Evolutionary conservation across 2,329 filamentous ascomycete species (phyloP).

Genomic region (Pseudogymnoascus sp.): DNA sequence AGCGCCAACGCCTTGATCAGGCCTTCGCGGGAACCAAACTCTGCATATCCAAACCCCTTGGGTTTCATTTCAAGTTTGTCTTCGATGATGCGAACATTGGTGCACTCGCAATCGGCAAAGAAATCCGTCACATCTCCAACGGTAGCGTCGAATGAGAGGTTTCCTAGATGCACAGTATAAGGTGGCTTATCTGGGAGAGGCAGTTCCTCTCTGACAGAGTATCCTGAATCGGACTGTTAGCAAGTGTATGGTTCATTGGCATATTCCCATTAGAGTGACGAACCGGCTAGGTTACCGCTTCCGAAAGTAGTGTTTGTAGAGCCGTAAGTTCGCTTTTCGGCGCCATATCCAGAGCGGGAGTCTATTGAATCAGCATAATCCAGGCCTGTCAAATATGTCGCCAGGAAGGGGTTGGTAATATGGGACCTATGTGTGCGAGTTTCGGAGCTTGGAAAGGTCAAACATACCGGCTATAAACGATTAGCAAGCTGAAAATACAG

Average conservation of each 20-base stretch:
- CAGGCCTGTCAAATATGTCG: background rate
- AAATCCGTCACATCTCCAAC: constrained; percentile 76
- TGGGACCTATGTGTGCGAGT: background rate
- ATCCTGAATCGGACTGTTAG: constrained; percentile 36
- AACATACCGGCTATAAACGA: constrained; percentile 26
- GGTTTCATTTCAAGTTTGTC: constrained; percentile 89
- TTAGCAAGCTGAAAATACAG: constrained; percentile 19
- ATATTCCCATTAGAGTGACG: constrained; percentile 10
- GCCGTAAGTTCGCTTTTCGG: constrained; percentile 27
- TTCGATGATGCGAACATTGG: constrained; percentile 91
- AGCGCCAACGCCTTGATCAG: constrained; percentile 83
- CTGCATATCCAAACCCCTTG: constrained; percentile 97
- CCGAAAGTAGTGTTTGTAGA: constrained; percentile 26
- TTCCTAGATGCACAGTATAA: constrained; percentile 92
- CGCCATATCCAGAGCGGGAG: constrained; percentile 27
- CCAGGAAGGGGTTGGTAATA: background rate
- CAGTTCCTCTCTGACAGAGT: constrained; percentile 62
- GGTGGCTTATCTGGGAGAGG: constrained; percentile 88
- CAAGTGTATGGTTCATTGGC: constrained; percentile 5
- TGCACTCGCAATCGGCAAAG: constrained; percentile 75
- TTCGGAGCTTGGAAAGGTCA: background rate
- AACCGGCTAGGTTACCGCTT: constrained; percentile 23
- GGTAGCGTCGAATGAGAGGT: constrained; percentile 91
- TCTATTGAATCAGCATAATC: constrained; percentile 19
- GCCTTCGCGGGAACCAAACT: constrained; percentile 81